Conservation (phyloP, 2,329 filamentous ascomycete species). For the Penicillium sp. region DNA sequence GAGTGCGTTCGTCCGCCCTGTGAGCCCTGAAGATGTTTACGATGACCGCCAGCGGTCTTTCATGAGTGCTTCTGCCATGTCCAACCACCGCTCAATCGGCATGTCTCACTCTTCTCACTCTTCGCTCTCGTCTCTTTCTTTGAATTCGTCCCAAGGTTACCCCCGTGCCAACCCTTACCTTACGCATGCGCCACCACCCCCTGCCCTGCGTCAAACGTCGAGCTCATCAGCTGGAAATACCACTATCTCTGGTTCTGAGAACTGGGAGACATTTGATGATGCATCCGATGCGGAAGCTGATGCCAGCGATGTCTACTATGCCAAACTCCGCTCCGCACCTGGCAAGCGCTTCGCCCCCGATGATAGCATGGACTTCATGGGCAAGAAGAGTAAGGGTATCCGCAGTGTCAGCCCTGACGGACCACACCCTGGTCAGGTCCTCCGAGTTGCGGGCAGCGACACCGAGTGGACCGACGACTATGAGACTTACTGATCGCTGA, state of each 20-base stretch:
- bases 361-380: slow-evolving; percentile 38
- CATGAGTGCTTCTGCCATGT: slow-evolving; percentile 49
- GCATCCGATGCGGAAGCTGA: slow-evolving; percentile 75
- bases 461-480: slow-evolving; percentile 59
- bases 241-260: slow-evolving; percentile 80
- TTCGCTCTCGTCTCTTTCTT: slow-evolving; percentile 43
- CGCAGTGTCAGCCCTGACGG: slow-evolving; percentile 51
- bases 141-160: slow-evolving; percentile 37
- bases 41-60: slow-evolving; percentile 65
- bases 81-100: slow-evolving; percentile 38
- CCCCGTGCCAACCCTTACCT: slow-evolving; percentile 43
- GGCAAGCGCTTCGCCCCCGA: slow-evolving; percentile 64
- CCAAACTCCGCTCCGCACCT: slow-evolving; percentile 71
- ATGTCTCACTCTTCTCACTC: slow-evolving; percentile 49
- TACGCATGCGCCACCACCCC: slow-evolving; percentile 41
- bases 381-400: slow-evolving; percentile 52
- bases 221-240: slow-evolving; percentile 70
- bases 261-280: slow-evolving; percentile 97
- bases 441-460: slow-evolving; percentile 56
- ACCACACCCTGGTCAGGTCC: slow-evolving; percentile 47
- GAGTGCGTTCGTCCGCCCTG: slow-evolving; percentile 58
- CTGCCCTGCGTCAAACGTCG: slow-evolving; percentile 68
- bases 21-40: slow-evolving; percentile 81
- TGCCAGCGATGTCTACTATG: slow-evolving; percentile 76
- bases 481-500: slow-evolving; percentile 43